Percentiles rank a stretch among this genome's conserved stretches.
Evolutionary conservation across 805 yeast species (phyloP).

Genomic region (Pichia membranifaciens): DNA sequence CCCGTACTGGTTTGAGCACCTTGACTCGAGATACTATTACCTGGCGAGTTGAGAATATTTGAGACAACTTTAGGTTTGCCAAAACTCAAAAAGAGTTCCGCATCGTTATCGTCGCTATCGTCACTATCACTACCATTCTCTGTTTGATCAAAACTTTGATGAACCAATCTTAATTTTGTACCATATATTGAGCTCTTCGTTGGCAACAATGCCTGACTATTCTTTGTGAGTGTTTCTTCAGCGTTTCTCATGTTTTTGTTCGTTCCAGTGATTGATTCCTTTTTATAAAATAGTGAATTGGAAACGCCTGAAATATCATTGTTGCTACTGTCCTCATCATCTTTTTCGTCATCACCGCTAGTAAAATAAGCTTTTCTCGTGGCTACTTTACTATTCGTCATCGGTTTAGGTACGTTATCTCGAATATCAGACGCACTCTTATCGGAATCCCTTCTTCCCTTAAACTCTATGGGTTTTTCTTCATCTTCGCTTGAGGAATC

Average conservation of each 20-base stretch:
- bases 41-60: background rate
- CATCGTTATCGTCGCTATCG: conserved; percentile 5
- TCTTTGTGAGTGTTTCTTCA: background rate
- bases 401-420: no score
- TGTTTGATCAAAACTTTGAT: background rate
- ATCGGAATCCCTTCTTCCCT: background rate
- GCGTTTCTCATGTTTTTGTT: background rate
- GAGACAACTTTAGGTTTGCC: background rate
- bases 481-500: conserved; percentile 1
- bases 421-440: background rate
- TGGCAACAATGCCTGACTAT: background rate
- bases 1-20: no score
- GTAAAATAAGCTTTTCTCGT: conserved; percentile 5
- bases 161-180: conserved; percentile 10
- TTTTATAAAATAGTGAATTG: no score
- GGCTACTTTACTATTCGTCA: background rate
- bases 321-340: conserved; percentile 3
- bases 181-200: conserved; percentile 14
- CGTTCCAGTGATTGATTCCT: no score
- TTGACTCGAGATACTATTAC: background rate
- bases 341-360: conserved; percentile 5
- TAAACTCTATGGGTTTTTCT: conserved; percentile 8
- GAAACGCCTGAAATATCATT: background rate
- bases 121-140: conserved; percentile 2
- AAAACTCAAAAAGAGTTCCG: conserved; percentile 14